These are phyloP conservation scores for Meripilus lineatus DNA, from an alignment of 1,284 basidiomycete genomes.

Conservation along the genomic window DNA sequence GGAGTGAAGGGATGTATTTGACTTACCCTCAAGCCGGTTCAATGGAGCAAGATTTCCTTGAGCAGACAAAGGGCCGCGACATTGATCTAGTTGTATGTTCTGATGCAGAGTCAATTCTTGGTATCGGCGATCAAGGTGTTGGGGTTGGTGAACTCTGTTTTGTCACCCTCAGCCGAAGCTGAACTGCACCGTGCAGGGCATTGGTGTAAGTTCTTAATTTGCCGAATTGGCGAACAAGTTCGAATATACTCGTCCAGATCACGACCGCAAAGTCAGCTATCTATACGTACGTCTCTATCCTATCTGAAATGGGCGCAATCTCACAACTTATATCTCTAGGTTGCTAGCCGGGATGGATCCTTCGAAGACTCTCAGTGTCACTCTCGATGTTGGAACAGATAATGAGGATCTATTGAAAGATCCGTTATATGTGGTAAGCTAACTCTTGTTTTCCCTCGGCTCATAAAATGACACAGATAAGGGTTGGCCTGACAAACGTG, in stretches of 20 bases:
- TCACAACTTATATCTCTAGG: too few relatives aligned
- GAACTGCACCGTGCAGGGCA: slow-evolving; percentile 30
- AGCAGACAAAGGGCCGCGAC: slow-evolving; percentile 54
- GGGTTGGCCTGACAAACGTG: slow-evolving; percentile 63
- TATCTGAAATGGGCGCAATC: too few relatives aligned
- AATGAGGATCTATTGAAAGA: slow-evolving; percentile 63
- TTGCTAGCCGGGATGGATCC: slow-evolving; percentile 83
- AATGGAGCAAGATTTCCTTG: slow-evolving; percentile 75
- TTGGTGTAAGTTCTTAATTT: slow-evolving; percentile 35
- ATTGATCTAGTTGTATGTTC: slow-evolving; percentile 78
- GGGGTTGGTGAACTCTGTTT: slow-evolving; percentile 36
- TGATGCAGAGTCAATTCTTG: slow-evolving; percentile 80
- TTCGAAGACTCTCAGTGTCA: slow-evolving; percentile 55
- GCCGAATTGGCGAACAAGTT: background rate
- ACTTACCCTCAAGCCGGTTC: slow-evolving; percentile 59
- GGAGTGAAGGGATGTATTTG: slow-evolving; percentile 68
- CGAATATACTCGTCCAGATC: slow-evolving; percentile 44
- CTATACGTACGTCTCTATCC: slow-evolving; percentile 57
- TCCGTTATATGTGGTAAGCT: slow-evolving; percentile 55
- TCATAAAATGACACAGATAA: slow-evolving; percentile 19
- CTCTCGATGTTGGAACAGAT: slow-evolving; percentile 77
- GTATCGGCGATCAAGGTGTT: slow-evolving; percentile 74
- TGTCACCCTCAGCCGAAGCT: slow-evolving; percentile 1
- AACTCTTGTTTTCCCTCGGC: background rate
- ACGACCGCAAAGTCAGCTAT: slow-evolving; percentile 84